Conservation (phyloP, 345 rosid species). For the Streptanthus diversifolius region DNA sequence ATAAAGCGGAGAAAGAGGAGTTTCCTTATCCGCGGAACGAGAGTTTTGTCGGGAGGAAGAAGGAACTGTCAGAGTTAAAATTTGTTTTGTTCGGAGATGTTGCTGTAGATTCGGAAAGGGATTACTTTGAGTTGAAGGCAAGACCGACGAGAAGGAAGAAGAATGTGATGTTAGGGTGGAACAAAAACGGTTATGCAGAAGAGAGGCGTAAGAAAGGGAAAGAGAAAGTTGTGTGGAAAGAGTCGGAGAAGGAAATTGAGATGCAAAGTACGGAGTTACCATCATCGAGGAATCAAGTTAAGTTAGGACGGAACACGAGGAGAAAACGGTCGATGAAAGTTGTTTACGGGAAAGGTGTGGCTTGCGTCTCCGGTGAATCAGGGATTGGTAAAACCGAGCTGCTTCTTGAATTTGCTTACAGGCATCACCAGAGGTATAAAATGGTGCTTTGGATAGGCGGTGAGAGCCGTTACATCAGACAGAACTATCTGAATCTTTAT, state of each 20-base stretch:
- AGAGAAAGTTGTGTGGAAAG: slow-evolving; percentile 91
- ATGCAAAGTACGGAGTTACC: slow-evolving; percentile 55
- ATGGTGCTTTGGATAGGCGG: slow-evolving; percentile 97
- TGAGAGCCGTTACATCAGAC: slow-evolving; percentile 76
- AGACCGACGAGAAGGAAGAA: slow-evolving; percentile 58
- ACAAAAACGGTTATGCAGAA: slow-evolving; percentile 45
- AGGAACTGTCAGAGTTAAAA: slow-evolving; percentile 83
- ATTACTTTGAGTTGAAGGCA: slow-evolving; percentile 80
- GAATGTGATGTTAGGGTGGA: slow-evolving; percentile 69
- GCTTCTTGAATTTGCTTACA: slow-evolving; percentile 85
- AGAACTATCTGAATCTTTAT: slow-evolving; percentile 81
- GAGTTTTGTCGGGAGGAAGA: slow-evolving; percentile 79
- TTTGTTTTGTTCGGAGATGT: slow-evolving; percentile 84
- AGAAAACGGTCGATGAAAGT: slow-evolving; percentile 65
- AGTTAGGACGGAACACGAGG: slow-evolving; percentile 43
- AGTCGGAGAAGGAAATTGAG: slow-evolving; percentile 92
- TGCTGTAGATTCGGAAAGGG: slow-evolving; percentile 68
- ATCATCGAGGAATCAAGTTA: slow-evolving; percentile 39
- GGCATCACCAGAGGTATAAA: slow-evolving; percentile 88
- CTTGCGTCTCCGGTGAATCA: slow-evolving; percentile 79
- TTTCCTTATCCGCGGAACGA: slow-evolving; percentile 85
- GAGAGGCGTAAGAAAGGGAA: slow-evolving; percentile 71
- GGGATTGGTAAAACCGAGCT: slow-evolving; percentile 98
- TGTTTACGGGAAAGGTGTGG: slow-evolving; percentile 81
- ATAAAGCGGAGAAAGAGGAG: slow-evolving; percentile 75